A percentile compares a stretch with the other conserved stretches of the same genome.
Evolutionary conservation across 345 rosid genomes (phyloP).

Genomic region (Syzygium jambos): DNA sequence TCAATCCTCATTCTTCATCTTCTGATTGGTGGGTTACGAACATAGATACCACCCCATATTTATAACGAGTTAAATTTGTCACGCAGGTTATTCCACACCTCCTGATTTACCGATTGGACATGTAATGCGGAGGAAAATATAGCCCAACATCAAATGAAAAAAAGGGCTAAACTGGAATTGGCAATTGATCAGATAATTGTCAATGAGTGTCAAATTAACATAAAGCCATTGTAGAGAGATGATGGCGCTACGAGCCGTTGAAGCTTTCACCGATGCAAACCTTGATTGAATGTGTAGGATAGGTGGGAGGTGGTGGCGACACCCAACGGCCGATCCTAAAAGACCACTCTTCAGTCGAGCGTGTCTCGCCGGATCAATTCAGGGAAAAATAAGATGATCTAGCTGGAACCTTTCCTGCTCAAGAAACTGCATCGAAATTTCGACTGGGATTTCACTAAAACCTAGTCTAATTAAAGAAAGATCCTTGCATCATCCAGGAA

Average conservation of each 20-base stretch:
- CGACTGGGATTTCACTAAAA: background rate
- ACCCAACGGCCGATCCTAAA: background rate
- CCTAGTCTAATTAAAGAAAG: background rate
- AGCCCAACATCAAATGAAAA: background rate
- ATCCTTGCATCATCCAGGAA: background rate
- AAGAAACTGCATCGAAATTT: background rate
- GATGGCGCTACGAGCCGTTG: background rate
- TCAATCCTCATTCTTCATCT: background rate
- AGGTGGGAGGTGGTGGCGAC: background rate
- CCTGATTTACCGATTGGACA: background rate
- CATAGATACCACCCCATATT: background rate
- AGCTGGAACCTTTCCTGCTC: background rate
- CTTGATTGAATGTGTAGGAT: background rate
- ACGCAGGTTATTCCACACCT: background rate
- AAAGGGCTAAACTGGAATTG: background rate
- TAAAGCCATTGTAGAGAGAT: background rate
- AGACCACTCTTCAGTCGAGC: background rate
- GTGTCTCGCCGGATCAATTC: background rate
- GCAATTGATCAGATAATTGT: background rate
- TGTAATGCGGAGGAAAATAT: background rate
- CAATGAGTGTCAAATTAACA: background rate
- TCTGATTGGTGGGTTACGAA: background rate
- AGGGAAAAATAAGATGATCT: background rate
- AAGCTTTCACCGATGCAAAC: background rate
- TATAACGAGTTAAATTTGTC: background rate